Conservation (phyloP, 2,329 filamentous ascomycete genomes). For the Chaetomiaceae sp. region DNA sequence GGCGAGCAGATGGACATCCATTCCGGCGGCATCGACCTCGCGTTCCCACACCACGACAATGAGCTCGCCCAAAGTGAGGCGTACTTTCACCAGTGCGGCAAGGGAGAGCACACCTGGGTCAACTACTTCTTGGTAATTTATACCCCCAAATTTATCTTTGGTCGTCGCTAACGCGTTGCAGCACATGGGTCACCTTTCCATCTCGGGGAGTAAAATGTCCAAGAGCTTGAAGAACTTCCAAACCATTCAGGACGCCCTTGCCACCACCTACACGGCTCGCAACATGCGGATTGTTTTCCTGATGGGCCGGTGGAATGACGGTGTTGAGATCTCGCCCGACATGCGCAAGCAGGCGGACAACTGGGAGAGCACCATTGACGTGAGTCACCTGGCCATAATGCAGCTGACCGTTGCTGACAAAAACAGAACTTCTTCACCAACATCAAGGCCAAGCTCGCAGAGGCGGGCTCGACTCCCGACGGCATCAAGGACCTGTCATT, state of each 20-base stretch:
- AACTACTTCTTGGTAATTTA: conserved; percentile 72
- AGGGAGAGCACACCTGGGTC: conserved; percentile 53
- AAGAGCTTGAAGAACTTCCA: conserved; percentile 96
- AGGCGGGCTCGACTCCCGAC: conserved; percentile 21
- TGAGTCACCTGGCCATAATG: neutral
- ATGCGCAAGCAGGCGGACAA: conserved; percentile 68
- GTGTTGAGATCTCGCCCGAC: conserved; percentile 83
- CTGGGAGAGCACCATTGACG: conserved; percentile 66
- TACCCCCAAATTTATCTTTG: neutral
- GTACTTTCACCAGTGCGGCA: conserved; percentile 48
- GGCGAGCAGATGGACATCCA: conserved; percentile 87
- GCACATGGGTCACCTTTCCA: conserved; percentile 90
- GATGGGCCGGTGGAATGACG: conserved; percentile 83
- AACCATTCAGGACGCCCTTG: conserved; percentile 80
- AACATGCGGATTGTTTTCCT: conserved; percentile 82
- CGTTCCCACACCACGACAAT: conserved; percentile 90
- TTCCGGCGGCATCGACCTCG: conserved; percentile 85
- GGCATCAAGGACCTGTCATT: conserved; percentile 27
- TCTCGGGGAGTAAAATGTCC: conserved; percentile 82
- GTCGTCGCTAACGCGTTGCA: conserved; percentile 2
- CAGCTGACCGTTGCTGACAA: conserved; percentile 4
- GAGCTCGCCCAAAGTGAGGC: conserved; percentile 87
- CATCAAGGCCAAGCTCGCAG: conserved; percentile 36
- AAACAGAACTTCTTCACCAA: conserved; percentile 39
- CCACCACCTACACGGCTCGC: conserved; percentile 66